A percentile compares a stretch with the other conserved stretches of the same genome.
These are phyloP conservation scores for Hemileccinum hortonii DNA, from an alignment of 1,284 basidiomycete genomes.

Conservation along the genomic window DNA sequence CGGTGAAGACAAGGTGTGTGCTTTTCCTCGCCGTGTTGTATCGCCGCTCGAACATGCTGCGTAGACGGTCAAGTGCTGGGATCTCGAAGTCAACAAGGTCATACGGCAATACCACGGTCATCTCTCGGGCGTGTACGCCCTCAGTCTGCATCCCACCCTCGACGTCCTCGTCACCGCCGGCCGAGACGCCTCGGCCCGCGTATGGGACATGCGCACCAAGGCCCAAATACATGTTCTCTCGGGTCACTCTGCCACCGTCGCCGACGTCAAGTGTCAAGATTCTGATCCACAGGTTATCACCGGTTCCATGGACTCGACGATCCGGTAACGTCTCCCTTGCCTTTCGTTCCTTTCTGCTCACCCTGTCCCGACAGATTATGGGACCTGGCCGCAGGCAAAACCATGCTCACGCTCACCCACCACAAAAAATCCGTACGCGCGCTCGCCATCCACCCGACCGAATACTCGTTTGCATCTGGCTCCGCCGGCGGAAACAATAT, in stretches of 20 bases:
- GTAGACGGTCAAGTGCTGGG: conserved; percentile 99
- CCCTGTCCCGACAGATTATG: conserved; percentile 61
- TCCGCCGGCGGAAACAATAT: conserved; percentile 98
- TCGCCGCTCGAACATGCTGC: not conserved
- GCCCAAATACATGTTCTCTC: conserved; percentile 91
- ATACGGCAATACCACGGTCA: conserved; percentile 99
- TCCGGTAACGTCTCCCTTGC: conserved; percentile 56
- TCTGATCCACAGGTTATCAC: conserved; percentile 98
- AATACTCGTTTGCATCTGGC: conserved; percentile 94
- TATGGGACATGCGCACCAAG: conserved; percentile 99
- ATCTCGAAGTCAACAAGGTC: conserved; percentile 97
- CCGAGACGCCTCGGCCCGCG: conserved; percentile 91
- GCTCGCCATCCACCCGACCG: conserved; percentile 91
- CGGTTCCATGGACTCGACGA: conserved; percentile 96
- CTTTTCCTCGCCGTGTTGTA: not conserved
- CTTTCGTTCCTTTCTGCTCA: not conserved
- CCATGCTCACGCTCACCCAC: conserved; percentile 93
- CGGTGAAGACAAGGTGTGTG: conserved; percentile 89
- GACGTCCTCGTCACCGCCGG: conserved; percentile 95
- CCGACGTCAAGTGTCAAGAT: conserved; percentile 92
- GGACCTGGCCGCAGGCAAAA: conserved; percentile 98
- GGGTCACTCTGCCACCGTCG: conserved; percentile 93
- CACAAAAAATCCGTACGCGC: conserved; percentile 98
- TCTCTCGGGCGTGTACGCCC: conserved; percentile 91
- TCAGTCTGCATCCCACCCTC: conserved; percentile 91